These are phyloP conservation scores for Medicago arabica DNA, from an alignment of 306 rosid genomes.

Conservation along the genomic window DNA sequence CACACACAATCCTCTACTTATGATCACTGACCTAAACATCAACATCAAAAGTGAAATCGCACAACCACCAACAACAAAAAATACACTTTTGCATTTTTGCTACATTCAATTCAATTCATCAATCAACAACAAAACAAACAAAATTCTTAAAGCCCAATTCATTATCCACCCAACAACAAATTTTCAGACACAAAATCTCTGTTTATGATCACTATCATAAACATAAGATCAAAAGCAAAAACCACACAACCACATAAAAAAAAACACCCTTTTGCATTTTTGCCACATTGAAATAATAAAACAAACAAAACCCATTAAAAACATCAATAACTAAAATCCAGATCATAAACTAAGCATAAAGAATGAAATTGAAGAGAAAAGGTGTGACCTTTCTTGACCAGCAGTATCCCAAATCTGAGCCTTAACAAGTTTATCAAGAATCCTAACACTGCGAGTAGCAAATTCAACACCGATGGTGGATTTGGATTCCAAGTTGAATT, in stretches of 20 bases:
- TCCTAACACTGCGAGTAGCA: slow-evolving; percentile 73
- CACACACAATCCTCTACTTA: slow-evolving; percentile 2
- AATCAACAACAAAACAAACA: not conserved
- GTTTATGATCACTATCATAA: too few relatives aligned
- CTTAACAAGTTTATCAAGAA: slow-evolving; percentile 72
- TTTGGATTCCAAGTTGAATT: slow-evolving; percentile 71
- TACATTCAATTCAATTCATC: not conserved
- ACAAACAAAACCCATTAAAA: slow-evolving; percentile 11
- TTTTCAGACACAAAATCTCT: too few relatives aligned
- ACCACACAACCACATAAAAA: too few relatives aligned
- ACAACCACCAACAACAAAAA: not conserved
- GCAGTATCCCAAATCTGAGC: slow-evolving; percentile 96
- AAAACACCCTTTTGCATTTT: not conserved
- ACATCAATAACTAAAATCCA: not conserved
- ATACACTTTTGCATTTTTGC: not conserved
- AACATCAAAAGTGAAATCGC: slow-evolving; percentile 32
- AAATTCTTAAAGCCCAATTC: too few relatives aligned
- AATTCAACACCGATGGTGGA: slow-evolving; percentile 88
- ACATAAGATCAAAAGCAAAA: too few relatives aligned
- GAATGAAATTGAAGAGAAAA: not conserved
- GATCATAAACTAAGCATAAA: not conserved
- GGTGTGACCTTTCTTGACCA: slow-evolving; percentile 75
- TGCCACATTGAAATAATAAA: slow-evolving; percentile 1
- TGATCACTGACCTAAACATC: slow-evolving; percentile 18
- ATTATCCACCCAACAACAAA: too few relatives aligned